Evolutionary conservation across 805 yeast species (phyloP), one percentile per base, ranked within the genome.

Genomic region (Candida hispaniensis): DNA sequence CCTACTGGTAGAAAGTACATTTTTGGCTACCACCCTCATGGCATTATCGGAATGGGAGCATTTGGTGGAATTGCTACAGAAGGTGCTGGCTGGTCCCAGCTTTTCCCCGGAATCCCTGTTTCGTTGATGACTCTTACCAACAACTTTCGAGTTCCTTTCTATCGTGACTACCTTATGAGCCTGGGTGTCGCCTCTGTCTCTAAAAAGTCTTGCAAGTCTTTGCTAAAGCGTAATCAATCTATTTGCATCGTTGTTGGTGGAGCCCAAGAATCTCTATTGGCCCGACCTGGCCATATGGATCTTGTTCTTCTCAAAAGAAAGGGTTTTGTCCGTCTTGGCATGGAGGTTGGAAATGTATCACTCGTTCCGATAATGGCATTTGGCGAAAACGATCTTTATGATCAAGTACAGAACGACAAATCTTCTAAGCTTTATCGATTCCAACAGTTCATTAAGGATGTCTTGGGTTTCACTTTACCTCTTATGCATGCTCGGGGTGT

Each of bases 11-110:
- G 44, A 2, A 61, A 78, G 21, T 88, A 91, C 55, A 71, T 88
- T 2, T 88, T 88, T 57, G 93, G 95, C 0, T 77, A 82, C 50
- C 96, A 86, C 55, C 98, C 98, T 0, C 98, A 91, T 55, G 98
- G 98, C 0, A 86, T 88, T 10, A 85, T 86, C 8, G 80, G 94
- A 1, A 67, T 86, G 69, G 95, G 96, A 2, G 86, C 78, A 1
- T 75, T 86, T 53, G 94, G 94, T 1, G 75, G 77, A 0, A 61
- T 86, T 43, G 83, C 78, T 0, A 80, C 93, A 4, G 85, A 86
- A 41, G 88, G 93, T 14, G 75, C 83, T 4, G 66, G 70, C 14
- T 77, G 79, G 66, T 61, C 71, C 13, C 55, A 66, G 13, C 44
- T 71, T 8, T 82, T 88, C 44, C 95, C 97, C 0, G 94, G 94